A percentile compares a stretch with the other conserved stretches of the same genome.
Conservation (phyloP, 495 filamentous ascomycete species). For the Corynascus novoguineensis region DNA sequence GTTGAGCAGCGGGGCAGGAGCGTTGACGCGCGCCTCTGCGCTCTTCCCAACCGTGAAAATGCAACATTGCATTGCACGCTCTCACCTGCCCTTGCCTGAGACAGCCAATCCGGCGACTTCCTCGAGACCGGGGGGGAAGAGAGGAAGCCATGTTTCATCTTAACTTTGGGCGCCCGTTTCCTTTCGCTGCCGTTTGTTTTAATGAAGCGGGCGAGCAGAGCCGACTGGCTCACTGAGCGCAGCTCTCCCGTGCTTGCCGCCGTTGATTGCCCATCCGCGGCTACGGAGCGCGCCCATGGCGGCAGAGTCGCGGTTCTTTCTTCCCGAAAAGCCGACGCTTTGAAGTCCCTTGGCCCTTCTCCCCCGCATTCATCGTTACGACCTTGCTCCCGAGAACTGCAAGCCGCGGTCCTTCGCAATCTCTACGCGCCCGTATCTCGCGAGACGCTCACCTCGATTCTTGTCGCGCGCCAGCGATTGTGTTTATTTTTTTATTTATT, state of each 20-base stretch:
- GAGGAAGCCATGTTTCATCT: constrained; percentile 24
- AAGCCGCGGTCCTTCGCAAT: constrained; percentile 19
- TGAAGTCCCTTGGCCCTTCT: background rate
- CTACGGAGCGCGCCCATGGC: background rate
- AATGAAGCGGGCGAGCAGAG: background rate
- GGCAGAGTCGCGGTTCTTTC: background rate
- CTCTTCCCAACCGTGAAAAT: background rate
- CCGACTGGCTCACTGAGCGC: constrained; percentile 12
- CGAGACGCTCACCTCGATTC: constrained; percentile 2
- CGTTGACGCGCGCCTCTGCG: constrained; percentile 26
- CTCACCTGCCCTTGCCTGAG: background rate
- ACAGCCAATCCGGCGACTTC: constrained; percentile 20
- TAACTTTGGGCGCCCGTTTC: constrained; percentile 12
- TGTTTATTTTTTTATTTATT: too few relatives aligned
- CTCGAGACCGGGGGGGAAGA: background rate
- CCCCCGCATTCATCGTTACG: background rate
- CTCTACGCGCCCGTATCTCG: constrained; percentile 15
- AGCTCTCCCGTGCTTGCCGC: constrained; percentile 15
- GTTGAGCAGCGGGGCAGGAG: too few relatives aligned
- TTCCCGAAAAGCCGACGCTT: background rate
- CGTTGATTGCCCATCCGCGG: constrained; percentile 5
- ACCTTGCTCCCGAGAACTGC: constrained; percentile 18
- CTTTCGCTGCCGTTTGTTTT: constrained; percentile 13
- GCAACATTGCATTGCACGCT: background rate
- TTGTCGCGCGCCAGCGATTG: constrained; percentile 26